A percentile compares a stretch with the other conserved stretches of the same genome.
Conservation (phyloP, 2,329 filamentous ascomycete species). For the Neonectria faginata region DNA sequence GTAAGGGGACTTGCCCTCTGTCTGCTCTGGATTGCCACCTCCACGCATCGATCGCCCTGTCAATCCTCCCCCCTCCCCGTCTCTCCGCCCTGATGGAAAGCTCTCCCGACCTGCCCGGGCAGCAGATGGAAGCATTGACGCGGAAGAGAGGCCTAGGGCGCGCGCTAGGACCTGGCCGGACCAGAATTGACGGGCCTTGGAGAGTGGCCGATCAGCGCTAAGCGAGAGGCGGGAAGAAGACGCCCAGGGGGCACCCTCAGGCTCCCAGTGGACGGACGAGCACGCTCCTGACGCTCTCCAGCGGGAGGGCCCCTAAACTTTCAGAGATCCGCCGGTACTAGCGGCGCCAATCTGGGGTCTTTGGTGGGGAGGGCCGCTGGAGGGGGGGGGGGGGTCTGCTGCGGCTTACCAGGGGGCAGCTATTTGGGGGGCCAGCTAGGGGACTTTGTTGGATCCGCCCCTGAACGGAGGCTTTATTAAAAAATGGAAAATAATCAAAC, state of each 20-base stretch:
- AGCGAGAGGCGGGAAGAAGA: constrained; percentile 41
- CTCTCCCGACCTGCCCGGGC: constrained; percentile 1
- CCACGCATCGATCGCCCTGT: constrained; percentile 3
- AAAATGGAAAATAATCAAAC: constrained; percentile 46
- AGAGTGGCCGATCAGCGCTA: constrained; percentile 46
- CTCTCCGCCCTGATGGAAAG: constrained; percentile 4
- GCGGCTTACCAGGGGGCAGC: constrained; percentile 8
- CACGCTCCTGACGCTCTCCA: constrained; percentile 9
- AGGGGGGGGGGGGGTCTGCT: background rate
- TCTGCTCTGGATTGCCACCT: constrained; percentile 8
- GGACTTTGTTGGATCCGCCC: constrained; percentile 45
- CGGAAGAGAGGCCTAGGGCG: constrained; percentile 31
- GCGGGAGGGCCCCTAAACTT: constrained; percentile 44
- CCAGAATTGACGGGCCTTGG: constrained; percentile 16
- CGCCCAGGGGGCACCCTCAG: constrained; percentile 8
- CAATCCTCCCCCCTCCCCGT: background rate
- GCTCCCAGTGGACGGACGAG: constrained; percentile 10
- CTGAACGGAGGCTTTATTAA: constrained; percentile 46
- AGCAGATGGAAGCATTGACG: constrained; percentile 14
- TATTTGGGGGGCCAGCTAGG: constrained; percentile 25
- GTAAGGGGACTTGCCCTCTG: constrained; percentile 5
- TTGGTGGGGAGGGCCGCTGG: constrained; percentile 22
- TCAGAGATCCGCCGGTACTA: constrained; percentile 44
- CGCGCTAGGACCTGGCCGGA: constrained; percentile 35
- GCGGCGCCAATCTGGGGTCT: constrained; percentile 48